These are phyloP conservation scores for Alternaria rosae DNA, from an alignment of 2,329 filamentous ascomycete genomes.

Conservation along the genomic window DNA sequence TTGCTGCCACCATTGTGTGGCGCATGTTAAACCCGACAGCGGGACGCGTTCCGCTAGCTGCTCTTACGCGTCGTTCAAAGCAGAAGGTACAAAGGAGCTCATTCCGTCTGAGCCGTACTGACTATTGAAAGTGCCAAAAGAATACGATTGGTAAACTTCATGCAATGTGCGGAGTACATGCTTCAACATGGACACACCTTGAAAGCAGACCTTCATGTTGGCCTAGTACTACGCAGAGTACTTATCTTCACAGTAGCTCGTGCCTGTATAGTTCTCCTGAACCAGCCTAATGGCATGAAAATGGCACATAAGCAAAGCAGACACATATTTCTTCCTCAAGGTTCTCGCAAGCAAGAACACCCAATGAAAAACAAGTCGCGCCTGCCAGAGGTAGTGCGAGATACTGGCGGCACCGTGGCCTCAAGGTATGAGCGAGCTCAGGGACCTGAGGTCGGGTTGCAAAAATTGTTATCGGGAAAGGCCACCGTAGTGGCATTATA, in stretches of 20 bases:
- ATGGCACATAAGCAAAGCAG: accelerated
- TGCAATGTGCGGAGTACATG: not conserved
- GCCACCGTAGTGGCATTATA: not conserved
- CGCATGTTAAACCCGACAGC: not conserved
- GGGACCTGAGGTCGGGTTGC: not conserved
- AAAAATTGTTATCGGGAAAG: not conserved
- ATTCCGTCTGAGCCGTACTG: not conserved
- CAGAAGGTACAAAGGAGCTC: not conserved
- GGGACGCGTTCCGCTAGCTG: not conserved
- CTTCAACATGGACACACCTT: not conserved
- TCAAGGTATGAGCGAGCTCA: not conserved
- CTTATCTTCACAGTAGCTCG: not conserved
- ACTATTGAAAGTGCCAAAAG: not conserved
- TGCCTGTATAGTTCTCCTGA: accelerated
- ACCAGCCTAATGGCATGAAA: accelerated
- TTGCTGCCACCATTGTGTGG: not conserved
- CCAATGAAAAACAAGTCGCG: not conserved
- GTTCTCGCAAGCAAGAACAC: not conserved
- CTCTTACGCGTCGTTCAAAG: not conserved
- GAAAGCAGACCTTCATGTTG: not conserved
- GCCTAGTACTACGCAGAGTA: not conserved
- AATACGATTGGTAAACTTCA: not conserved
- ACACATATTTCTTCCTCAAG: not conserved
- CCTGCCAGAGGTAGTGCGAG: not conserved
- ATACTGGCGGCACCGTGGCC: not conserved